Base-by-base conservation (phyloP, 2,329 filamentous ascomycete genomes). In the Leptographium flavum region DNA sequence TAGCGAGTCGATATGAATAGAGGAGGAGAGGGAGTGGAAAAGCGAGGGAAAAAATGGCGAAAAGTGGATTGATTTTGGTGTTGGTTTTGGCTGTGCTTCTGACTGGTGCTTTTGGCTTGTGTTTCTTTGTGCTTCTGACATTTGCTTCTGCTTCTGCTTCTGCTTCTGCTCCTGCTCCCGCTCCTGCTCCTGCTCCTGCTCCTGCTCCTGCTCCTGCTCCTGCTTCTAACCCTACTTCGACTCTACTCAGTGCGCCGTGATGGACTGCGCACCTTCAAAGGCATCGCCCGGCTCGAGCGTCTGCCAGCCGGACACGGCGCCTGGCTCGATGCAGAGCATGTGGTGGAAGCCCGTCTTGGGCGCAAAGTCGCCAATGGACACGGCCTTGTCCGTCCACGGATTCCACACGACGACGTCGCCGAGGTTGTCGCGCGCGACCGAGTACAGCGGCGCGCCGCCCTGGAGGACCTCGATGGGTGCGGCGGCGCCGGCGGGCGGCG, bases 321-420 rank as follows among this genome's bases (percentile, higher is more conserved):
- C 92, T 3, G 90, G 84, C 70, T 98, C 92, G 42, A 96, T 76
- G 59, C 92, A 96, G 37, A 98, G 69, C 86, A 96, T 95, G 48
- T 87, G 77, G 70, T 86, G 86, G 70, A 82, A 96, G 32, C 84
- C 92, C 45, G 88, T 83, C 58, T 93, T 83, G 42, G 92, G 92
- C 47, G 74, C 75, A 60, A 96, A 95, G 63, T 98, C 92, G 43
- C 69, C 79, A 66, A 94, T 94, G 5, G 73, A 73, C 55, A 79
- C 76, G 1, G 85, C 79, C 69, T 93, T 94, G 51, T 88, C 85
- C 35, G 73, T 71, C 87, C 90, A 95, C 2, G 92, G 92, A 64
- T 98, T 98, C 92, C 92, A 98, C 27, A 96, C 83, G 1, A 95
- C 90, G 15, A 92, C 80, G 54, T 96, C 86, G 50, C 76, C 74